Evolutionary conservation across 345 rosid species (phyloP).

Genomic region (Leavenworthia alabamica): DNA sequence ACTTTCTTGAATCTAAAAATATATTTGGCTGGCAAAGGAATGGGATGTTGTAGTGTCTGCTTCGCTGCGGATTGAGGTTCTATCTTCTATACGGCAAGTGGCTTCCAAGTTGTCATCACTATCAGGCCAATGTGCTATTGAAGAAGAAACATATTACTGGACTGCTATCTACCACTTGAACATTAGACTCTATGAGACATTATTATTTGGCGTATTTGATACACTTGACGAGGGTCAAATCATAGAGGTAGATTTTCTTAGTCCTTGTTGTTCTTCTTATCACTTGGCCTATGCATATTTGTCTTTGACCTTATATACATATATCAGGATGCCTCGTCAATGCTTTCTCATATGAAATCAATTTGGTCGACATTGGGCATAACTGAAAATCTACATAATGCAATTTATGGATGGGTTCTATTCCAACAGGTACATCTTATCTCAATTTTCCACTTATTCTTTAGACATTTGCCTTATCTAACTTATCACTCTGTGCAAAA

Average conservation of each 20-base stretch:
- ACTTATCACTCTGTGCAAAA: constrained; percentile 1
- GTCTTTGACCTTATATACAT: constrained; percentile 10
- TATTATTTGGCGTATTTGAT: constrained; percentile 70
- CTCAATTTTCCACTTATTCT: constrained; percentile 1
- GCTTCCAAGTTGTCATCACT: constrained; percentile 53
- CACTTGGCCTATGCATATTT: neutral
- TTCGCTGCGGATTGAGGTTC: constrained; percentile 66
- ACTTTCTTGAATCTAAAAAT: constrained; percentile 8
- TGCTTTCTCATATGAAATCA: constrained; percentile 51
- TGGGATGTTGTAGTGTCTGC: constrained; percentile 69
- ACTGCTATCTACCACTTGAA: constrained; percentile 73
- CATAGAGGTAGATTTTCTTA: constrained; percentile 54
- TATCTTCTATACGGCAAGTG: constrained; percentile 61
- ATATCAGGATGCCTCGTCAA: constrained; percentile 62
- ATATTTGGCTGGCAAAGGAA: constrained; percentile 46
- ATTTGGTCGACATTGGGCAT: constrained; percentile 92
- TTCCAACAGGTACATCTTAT: constrained; percentile 68
- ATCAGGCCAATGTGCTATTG: constrained; percentile 55
- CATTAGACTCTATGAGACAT: constrained; percentile 67
- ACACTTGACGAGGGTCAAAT: constrained; percentile 90
- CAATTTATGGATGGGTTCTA: constrained; percentile 73
- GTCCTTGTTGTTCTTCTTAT: constrained; percentile 9
- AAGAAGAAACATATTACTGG: constrained; percentile 78
- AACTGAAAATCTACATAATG: constrained; percentile 69
- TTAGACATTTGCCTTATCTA: constrained; percentile 9